Percentiles rank a stretch among this genome's conserved stretches.
phyloP scores from a whole-genome alignment of 176 grass and related monocot genomes.

The Aegilops speltoides region DNA sequence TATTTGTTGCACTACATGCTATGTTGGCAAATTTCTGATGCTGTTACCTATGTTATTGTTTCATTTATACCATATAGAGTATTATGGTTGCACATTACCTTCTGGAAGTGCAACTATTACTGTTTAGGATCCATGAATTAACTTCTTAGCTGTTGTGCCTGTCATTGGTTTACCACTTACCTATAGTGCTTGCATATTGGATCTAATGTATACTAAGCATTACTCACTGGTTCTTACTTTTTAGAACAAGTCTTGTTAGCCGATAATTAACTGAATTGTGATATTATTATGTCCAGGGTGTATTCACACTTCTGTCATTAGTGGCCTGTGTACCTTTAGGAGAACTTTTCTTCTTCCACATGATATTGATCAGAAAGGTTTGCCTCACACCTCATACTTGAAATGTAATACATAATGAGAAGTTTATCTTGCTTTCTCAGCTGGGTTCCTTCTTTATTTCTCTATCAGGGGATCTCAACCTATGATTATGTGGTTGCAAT shows the following conservation, averaged over 20 bases:
- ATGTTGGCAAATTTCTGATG: not conserved
- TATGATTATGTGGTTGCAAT: slow-evolving; percentile 99
- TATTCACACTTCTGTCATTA: slow-evolving; percentile 81
- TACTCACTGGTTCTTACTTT: not conserved
- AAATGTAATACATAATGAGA: slow-evolving; percentile 16
- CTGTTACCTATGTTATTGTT: slow-evolving; percentile 18
- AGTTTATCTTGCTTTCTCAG: slow-evolving; percentile 14
- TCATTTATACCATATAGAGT: not conserved
- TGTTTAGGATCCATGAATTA: slow-evolving; percentile 19
- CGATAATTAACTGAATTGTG: slow-evolving; percentile 26
- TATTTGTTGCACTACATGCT: not conserved
- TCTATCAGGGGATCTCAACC: slow-evolving; percentile 84
- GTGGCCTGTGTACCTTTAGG: slow-evolving; percentile 83
- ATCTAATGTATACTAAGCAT: slow-evolving; percentile 7
- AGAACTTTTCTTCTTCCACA: slow-evolving; percentile 99
- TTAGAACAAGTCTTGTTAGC: not conserved
- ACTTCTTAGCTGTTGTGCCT: slow-evolving; percentile 10
- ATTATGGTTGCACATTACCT: not conserved
- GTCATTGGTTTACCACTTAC: not conserved
- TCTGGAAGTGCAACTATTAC: not conserved
- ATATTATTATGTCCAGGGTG: slow-evolving; percentile 59
- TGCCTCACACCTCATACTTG: slow-evolving; percentile 9
- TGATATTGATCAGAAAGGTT: slow-evolving; percentile 98
- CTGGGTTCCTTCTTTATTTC: slow-evolving; percentile 22
- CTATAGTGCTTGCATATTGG: not conserved